Conservation (phyloP, 2,329 filamentous ascomycete genomes). For the Cercospora zeae-maydis region DNA sequence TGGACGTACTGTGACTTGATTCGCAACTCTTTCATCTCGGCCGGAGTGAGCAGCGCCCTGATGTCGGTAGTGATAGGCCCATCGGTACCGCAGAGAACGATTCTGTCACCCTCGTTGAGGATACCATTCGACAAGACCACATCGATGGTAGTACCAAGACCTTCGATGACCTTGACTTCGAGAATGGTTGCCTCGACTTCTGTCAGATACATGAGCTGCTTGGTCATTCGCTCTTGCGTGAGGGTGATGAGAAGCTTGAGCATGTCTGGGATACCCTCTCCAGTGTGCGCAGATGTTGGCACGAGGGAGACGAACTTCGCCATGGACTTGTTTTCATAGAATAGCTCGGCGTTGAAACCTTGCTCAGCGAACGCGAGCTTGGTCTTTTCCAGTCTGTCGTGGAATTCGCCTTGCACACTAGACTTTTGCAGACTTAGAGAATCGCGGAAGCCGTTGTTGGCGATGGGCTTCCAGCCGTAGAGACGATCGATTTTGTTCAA, state of each 20-base stretch:
- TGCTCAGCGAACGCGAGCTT: conserved; percentile 94
- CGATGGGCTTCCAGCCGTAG: conserved; percentile 97
- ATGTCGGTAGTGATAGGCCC: conserved; percentile 94
- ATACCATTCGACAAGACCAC: conserved; percentile 96
- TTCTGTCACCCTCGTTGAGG: conserved; percentile 85
- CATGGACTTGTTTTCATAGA: conserved; percentile 98
- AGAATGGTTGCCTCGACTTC: conserved; percentile 97
- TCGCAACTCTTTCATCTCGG: conserved; percentile 87
- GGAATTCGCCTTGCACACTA: conserved; percentile 90
- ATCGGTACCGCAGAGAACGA: conserved; percentile 94
- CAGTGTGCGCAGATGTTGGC: conserved; percentile 96
- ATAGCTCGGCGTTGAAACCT: conserved; percentile 95
- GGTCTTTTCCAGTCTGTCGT: conserved; percentile 81
- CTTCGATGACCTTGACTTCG: conserved; percentile 98
- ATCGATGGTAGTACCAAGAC: conserved; percentile 97
- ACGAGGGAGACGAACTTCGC: conserved; percentile 90
- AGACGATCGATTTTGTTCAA: conserved; percentile 99
- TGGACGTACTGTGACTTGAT: conserved; percentile 96
- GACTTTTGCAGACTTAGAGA: conserved; percentile 86
- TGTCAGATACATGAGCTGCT: conserved; percentile 94
- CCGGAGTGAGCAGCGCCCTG: conserved; percentile 86
- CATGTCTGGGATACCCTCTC: conserved; percentile 98
- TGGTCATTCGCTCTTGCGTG: conserved; percentile 96
- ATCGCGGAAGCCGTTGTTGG: conserved; percentile 97
- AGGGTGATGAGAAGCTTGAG: conserved; percentile 88